These are phyloP conservation scores for Bipolaris cookei DNA, from an alignment of 2,329 filamentous ascomycete species.

Conservation along the genomic window DNA sequence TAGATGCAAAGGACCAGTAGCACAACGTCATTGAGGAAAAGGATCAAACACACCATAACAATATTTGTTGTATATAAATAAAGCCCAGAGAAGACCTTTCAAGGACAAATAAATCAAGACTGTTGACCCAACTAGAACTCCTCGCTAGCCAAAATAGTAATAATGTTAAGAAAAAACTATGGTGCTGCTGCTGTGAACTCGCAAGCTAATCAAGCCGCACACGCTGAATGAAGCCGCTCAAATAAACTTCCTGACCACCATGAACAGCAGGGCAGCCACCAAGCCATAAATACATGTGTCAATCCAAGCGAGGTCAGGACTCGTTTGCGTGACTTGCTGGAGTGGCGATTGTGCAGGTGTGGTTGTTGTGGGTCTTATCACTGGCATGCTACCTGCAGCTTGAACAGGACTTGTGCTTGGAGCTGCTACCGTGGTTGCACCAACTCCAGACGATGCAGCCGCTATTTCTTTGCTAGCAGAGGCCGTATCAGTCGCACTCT, in stretches of 20 bases:
- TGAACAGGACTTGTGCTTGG: not conserved
- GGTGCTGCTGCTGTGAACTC: too few relatives aligned
- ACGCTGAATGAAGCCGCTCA: not conserved
- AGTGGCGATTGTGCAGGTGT: slow-evolving; percentile 14
- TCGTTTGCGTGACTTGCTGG: slow-evolving; percentile 35
- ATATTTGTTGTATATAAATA: not conserved
- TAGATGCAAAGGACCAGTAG: not conserved
- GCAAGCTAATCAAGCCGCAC: not conserved
- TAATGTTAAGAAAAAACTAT: not conserved
- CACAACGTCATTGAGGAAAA: not conserved
- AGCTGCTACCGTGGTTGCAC: not conserved
- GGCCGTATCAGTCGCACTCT: not conserved
- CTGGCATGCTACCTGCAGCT: not conserved
- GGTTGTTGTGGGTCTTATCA: slow-evolving; percentile 25
- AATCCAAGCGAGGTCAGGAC: slow-evolving; percentile 70
- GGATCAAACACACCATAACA: not conserved
- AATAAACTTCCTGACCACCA: slow-evolving; percentile 64
- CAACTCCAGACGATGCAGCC: not conserved
- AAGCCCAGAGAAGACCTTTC: too few relatives aligned
- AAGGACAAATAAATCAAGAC: too few relatives aligned
- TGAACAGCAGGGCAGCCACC: slow-evolving; percentile 70
- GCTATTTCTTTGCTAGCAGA: slow-evolving; percentile 13
- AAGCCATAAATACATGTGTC: slow-evolving; percentile 80
- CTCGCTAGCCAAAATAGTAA: not conserved
- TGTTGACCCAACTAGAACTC: not conserved